These are phyloP conservation scores for Elsinoe necatrix DNA, from an alignment of 2,329 filamentous ascomycete species.

Conservation along the genomic window DNA sequence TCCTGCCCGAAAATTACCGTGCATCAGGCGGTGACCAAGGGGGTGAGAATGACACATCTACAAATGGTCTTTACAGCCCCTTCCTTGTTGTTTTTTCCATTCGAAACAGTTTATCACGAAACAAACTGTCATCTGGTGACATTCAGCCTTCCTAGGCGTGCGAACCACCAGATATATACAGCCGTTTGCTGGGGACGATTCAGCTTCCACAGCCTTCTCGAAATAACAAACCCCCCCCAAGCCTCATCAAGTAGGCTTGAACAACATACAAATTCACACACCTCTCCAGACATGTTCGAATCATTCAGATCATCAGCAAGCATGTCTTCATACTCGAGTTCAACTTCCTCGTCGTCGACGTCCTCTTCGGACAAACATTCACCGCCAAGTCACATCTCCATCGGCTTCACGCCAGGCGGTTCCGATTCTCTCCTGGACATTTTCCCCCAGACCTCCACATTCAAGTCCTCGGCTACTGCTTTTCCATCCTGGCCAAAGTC, in stretches of 20 bases:
- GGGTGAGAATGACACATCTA: conserved; percentile 12
- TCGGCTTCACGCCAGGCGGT: conserved; percentile 19
- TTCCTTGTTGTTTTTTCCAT: conserved; percentile 2
- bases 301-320: conserved; percentile 17
- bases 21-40: conserved; percentile 14
- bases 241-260: background rate
- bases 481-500: conserved; percentile 21
- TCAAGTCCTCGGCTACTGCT: conserved; percentile 17
- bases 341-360: conserved; percentile 18
- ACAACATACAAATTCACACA: conserved; percentile 2
- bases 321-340: conserved; percentile 18
- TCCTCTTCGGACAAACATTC: conserved; percentile 17
- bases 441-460: conserved; percentile 17
- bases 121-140: conserved; percentile 15
- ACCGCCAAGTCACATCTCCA: conserved; percentile 19
- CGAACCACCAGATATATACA: conserved; percentile 2
- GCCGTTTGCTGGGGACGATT: conserved; percentile 15
- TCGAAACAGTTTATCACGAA: conserved; percentile 14
- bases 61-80: conserved; percentile 1
- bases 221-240: conserved; percentile 15
- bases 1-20: conserved; percentile 11
- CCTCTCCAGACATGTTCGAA: conserved; percentile 8
- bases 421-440: conserved; percentile 18
- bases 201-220: conserved; percentile 15
- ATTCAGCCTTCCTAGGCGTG: conserved; percentile 12